Percentiles rank a stretch among this genome's conserved stretches.
These are phyloP conservation scores for Microcos paniculata DNA, from an alignment of 345 rosid species.

Conservation along the genomic window DNA sequence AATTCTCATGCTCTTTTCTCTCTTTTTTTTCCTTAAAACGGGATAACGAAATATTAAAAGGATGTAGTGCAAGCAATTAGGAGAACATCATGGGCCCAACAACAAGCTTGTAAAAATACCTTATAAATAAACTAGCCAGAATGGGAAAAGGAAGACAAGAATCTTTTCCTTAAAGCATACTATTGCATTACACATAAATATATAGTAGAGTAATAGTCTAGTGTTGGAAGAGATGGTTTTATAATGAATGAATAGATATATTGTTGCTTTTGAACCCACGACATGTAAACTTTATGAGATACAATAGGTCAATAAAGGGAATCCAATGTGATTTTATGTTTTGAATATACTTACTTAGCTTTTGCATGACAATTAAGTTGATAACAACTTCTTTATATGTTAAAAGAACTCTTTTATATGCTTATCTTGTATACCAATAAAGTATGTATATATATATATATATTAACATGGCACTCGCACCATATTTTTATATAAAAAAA, in stretches of 20 bases:
- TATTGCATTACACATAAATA: background rate
- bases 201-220: background rate
- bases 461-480: no score
- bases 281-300: background rate
- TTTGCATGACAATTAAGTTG: background rate
- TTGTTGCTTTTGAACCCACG: background rate
- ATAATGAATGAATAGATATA: background rate
- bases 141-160: background rate
- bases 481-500: no score
- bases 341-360: background rate
- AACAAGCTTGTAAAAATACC: background rate
- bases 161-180: background rate
- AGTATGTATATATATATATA: no score
- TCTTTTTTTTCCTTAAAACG: no score
- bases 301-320: conserved; percentile 10
- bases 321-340: conserved; percentile 14
- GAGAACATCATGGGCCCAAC: background rate
- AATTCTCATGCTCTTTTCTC: no score
- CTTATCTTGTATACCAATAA: background rate
- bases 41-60: background rate
- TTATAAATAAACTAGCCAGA: background rate
- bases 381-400: background rate
- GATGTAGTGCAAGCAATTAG: background rate
- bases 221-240: background rate
- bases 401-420: no score